These are phyloP conservation scores for Rhizopogon vesiculosus DNA, from an alignment of 768 basidiomycete genomes.

Conservation along the genomic window DNA sequence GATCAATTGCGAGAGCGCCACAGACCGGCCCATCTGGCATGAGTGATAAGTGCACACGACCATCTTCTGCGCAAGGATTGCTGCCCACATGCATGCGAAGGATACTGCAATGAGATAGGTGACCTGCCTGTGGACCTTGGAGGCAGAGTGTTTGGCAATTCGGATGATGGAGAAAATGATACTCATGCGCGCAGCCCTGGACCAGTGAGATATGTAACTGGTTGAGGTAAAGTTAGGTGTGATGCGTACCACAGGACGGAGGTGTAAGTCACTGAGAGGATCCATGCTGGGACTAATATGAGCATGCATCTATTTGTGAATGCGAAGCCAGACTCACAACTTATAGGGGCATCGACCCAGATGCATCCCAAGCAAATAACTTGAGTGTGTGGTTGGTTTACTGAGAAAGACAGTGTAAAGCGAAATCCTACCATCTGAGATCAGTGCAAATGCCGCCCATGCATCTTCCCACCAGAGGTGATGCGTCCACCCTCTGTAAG, in stretches of 20 bases:
- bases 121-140: neutral
- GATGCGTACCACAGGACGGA: no score
- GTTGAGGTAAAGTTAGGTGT: no score
- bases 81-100: neutral
- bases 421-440: neutral
- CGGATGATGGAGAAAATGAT: conserved; percentile 1
- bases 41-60: neutral
- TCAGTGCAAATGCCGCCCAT: neutral
- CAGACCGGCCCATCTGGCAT: neutral
- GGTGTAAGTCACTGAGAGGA: no score
- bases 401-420: no score
- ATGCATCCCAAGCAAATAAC: no score
- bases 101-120: neutral
- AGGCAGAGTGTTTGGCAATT: neutral
- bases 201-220: neutral
- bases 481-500: no score
- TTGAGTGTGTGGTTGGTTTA: no score
- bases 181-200: conserved; percentile 1
- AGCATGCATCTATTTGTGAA: no score
- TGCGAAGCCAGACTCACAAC: no score
- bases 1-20: neutral
- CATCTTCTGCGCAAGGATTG: neutral
- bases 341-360: no score
- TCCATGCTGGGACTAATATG: neutral
- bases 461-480: conserved; percentile 1